Conservation (phyloP, 2,329 filamentous ascomycete genomes). For the Scleromitrula shiraiana region DNA sequence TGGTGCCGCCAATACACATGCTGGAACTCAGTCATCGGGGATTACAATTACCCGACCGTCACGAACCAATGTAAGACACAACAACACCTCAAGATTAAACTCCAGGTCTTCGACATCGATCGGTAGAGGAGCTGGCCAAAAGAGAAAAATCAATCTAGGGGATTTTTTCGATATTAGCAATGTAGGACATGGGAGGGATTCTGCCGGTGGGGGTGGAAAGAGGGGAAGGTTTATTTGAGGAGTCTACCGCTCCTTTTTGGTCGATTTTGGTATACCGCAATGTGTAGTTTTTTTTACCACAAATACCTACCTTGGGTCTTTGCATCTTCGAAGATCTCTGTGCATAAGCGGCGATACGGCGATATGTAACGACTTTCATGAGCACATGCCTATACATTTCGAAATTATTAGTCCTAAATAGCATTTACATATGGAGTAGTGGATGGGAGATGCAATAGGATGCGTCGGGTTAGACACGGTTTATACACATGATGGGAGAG, state of each 20-base stretch:
- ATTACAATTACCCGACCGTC: slow-evolving; percentile 24
- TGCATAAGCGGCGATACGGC: background rate
- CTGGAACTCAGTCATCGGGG: slow-evolving; percentile 16
- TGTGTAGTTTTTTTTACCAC: background rate
- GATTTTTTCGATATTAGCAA: slow-evolving; percentile 69
- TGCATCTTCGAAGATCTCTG: slow-evolving; percentile 1
- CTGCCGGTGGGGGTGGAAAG: slow-evolving; percentile 30
- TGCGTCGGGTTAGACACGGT: slow-evolving; percentile 4
- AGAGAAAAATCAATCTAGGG: slow-evolving; percentile 63
- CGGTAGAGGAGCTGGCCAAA: slow-evolving; percentile 59
- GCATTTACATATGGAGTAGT: slow-evolving; percentile 8
- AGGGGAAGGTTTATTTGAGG: slow-evolving; percentile 28
- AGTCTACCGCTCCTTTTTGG: background rate
- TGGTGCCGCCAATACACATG: slow-evolving; percentile 16
- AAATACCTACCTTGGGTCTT: background rate
- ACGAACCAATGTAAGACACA: slow-evolving; percentile 24
- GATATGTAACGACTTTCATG: slow-evolving; percentile 9
- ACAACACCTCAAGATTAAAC: slow-evolving; percentile 19
- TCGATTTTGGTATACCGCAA: background rate
- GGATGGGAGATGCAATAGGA: slow-evolving; percentile 7
- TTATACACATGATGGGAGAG: slow-evolving; percentile 3
- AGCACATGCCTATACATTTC: slow-evolving; percentile 5
- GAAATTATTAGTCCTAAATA: slow-evolving; percentile 3
- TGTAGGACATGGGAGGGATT: slow-evolving; percentile 54
- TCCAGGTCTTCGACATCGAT: slow-evolving; percentile 30